Conservation (phyloP, 2,329 filamentous ascomycete species). For the Fusarium domesticum region DNA sequence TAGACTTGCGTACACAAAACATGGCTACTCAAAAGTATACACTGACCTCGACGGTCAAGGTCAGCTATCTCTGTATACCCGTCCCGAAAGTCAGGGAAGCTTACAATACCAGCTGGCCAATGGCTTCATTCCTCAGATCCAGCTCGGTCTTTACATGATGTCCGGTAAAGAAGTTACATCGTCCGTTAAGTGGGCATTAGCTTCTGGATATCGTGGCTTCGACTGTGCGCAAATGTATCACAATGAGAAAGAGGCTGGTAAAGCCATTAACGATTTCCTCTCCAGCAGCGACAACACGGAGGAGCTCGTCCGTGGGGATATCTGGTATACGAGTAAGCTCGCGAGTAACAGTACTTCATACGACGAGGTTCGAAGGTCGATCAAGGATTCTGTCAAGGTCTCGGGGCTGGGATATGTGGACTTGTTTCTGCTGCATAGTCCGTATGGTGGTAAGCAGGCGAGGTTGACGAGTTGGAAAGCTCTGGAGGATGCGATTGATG, state of each 20-base stretch:
- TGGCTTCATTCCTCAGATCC: slow-evolving; percentile 68
- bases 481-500: slow-evolving; percentile 70
- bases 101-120: slow-evolving; percentile 52
- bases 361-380: slow-evolving; percentile 62
- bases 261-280: slow-evolving; percentile 60
- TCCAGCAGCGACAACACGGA: slow-evolving; percentile 44
- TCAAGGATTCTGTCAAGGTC: slow-evolving; percentile 61
- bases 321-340: slow-evolving; percentile 81
- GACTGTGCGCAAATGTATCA: slow-evolving; percentile 56
- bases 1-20: too few relatives aligned
- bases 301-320: slow-evolving; percentile 60
- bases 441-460: slow-evolving; percentile 68
- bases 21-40: background rate
- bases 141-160: slow-evolving; percentile 73
- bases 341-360: slow-evolving; percentile 63
- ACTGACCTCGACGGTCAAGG: background rate
- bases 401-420: slow-evolving; percentile 73
- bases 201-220: slow-evolving; percentile 50
- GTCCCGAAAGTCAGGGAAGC: background rate
- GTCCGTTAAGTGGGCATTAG: slow-evolving; percentile 57
- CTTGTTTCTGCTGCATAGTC: slow-evolving; percentile 75
- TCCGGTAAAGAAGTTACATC: slow-evolving; percentile 56
- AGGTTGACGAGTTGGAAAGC: slow-evolving; percentile 73
- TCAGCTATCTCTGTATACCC: background rate
- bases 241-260: slow-evolving; percentile 70